Conservation (phyloP, 208 protist genomes). For the Zelonia costaricensis region DNA sequence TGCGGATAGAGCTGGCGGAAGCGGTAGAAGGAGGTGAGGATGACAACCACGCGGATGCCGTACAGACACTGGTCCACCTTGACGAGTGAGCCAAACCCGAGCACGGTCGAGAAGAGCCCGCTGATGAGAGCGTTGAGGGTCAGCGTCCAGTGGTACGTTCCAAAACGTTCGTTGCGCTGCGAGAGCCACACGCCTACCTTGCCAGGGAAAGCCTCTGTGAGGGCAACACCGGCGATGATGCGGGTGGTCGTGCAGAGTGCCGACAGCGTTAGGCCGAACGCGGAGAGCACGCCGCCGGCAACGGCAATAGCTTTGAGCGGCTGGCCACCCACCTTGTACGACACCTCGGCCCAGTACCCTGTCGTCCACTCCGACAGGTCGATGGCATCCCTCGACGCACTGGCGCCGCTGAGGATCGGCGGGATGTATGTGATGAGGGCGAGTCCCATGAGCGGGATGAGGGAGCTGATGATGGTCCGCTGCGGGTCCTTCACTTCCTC, state of each 20-base stretch:
- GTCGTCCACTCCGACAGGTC: conserved; percentile 64
- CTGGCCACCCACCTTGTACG: conserved; percentile 44
- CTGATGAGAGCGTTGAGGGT: conserved; percentile 70
- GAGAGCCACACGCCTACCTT: conserved; percentile 53
- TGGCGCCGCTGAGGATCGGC: conserved; percentile 68
- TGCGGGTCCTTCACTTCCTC: conserved; percentile 72
- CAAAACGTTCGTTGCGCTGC: conserved; percentile 60
- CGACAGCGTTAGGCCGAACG: conserved; percentile 67
- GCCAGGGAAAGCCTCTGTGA: conserved; percentile 69
- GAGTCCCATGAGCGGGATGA: conserved; percentile 68
- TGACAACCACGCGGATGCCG: conserved; percentile 56
- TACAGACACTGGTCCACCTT: conserved; percentile 80
- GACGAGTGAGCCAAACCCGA: conserved; percentile 70
- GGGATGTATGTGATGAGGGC: conserved; percentile 75
- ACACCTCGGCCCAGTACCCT: conserved; percentile 69
- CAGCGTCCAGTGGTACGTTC: conserved; percentile 73
- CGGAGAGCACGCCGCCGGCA: conserved; percentile 61
- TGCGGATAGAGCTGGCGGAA: conserved; percentile 65
- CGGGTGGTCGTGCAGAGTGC: conserved; percentile 74
- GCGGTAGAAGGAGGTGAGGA: conserved; percentile 63
- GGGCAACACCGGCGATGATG: conserved; percentile 67
- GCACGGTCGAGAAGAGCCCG: conserved; percentile 52
- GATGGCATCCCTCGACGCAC: conserved; percentile 40
- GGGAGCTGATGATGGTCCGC: conserved; percentile 57
- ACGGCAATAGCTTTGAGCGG: conserved; percentile 55